phyloP scores from a whole-genome alignment of 2,329 filamentous ascomycete genomes.

The Raffaelea ambrosiae region DNA sequence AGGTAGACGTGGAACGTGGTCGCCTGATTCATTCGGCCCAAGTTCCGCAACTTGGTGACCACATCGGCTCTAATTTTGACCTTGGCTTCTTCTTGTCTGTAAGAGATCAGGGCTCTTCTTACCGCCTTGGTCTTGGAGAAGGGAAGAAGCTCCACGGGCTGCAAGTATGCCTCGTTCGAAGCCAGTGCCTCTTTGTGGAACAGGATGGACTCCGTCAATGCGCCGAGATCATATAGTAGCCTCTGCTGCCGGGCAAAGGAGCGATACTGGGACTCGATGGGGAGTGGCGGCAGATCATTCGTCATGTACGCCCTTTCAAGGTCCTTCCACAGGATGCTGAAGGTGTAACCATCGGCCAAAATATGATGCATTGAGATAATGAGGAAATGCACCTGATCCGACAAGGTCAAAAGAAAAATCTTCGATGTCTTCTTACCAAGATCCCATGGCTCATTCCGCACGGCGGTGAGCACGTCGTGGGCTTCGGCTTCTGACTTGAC shows the following conservation, averaged over 20 bases:
- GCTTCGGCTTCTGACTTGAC: neutral
- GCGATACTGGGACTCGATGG: neutral
- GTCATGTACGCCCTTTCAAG: neutral
- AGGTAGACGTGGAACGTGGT: conserved; percentile 24
- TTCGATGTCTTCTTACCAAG: neutral
- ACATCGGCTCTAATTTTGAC: neutral
- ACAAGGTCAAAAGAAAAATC: neutral
- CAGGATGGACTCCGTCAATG: neutral
- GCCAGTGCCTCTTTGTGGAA: neutral
- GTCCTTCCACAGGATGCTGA: neutral
- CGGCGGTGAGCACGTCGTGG: neutral
- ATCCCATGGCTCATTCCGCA: neutral
- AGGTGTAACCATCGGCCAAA: neutral
- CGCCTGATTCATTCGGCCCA: conserved; percentile 12
- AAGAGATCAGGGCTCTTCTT: neutral
- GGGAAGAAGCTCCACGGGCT: conserved; percentile 23
- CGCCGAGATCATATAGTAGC: neutral
- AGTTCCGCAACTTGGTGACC: neutral
- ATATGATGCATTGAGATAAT: neutral
- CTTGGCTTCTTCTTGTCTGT: neutral
- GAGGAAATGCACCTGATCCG: neutral
- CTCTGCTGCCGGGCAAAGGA: neutral
- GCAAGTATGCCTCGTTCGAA: conserved; percentile 1
- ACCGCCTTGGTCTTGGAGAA: conserved; percentile 16
- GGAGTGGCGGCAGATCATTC: neutral